phyloP scores from a whole-genome alignment of 352 stramenopile genomes.

The Pythium rhizo-oryzae region DNA sequence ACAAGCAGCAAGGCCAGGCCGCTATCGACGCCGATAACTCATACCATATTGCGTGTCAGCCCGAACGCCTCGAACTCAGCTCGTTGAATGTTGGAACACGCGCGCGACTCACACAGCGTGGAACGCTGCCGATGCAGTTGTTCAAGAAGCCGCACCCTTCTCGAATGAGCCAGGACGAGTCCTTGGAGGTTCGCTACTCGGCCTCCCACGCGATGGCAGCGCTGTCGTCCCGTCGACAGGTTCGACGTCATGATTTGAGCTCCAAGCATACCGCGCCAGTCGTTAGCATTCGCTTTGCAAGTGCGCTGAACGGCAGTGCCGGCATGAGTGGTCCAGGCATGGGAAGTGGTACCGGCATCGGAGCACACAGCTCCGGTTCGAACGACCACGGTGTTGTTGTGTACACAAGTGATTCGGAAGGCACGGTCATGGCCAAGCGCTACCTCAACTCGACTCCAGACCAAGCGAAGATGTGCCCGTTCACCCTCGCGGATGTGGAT shows the following conservation, averaged over 20 bases:
- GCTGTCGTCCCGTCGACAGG: slow-evolving; percentile 77
- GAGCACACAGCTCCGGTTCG: slow-evolving; percentile 59
- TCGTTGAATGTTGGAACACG: slow-evolving; percentile 56
- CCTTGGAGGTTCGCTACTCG: slow-evolving; percentile 69
- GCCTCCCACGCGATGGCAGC: slow-evolving; percentile 72
- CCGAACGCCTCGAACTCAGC: slow-evolving; percentile 68
- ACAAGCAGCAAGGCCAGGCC: slow-evolving; percentile 92
- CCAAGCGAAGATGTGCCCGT: slow-evolving; percentile 65
- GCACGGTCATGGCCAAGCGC: slow-evolving; percentile 75
- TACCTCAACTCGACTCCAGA: slow-evolving; percentile 79
- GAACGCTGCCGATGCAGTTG: slow-evolving; percentile 73
- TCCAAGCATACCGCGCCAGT: slow-evolving; percentile 73
- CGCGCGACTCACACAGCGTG: slow-evolving; percentile 70
- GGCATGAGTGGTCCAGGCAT: slow-evolving; percentile 55
- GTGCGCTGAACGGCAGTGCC: slow-evolving; percentile 63
- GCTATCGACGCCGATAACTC: slow-evolving; percentile 92
- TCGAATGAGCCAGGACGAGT: slow-evolving; percentile 79
- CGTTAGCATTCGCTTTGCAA: slow-evolving; percentile 80
- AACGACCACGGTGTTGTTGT: slow-evolving; percentile 74
- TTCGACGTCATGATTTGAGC: slow-evolving; percentile 75
- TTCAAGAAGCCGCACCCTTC: slow-evolving; percentile 75
- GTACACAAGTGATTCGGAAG: slow-evolving; percentile 78
- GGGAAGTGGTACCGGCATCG: slow-evolving; percentile 75
- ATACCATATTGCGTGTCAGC: slow-evolving; percentile 89
- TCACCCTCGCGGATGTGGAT: slow-evolving; percentile 82